Conservation (phyloP, 2,329 filamentous ascomycete species). For the Pyrenochaeta sp. region DNA sequence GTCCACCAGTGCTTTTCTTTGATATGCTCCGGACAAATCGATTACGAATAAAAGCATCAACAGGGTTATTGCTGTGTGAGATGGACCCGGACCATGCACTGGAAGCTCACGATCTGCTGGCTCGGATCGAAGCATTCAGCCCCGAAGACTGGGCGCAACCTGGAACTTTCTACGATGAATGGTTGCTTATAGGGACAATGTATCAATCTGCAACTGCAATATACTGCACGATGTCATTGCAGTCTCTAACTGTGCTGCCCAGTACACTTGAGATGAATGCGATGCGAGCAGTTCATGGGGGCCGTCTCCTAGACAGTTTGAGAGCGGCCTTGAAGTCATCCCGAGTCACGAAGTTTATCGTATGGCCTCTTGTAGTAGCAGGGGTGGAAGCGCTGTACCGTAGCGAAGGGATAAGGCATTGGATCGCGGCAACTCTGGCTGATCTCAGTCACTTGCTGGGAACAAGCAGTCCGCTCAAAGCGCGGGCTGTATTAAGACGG, state of each 20-base stretch:
- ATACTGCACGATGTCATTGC: constrained; percentile 39
- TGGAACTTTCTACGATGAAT: constrained; percentile 26
- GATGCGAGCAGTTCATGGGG: constrained; percentile 23
- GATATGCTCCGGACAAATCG: constrained; percentile 35
- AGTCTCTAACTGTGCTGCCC: constrained; percentile 30
- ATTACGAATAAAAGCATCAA: constrained; percentile 24
- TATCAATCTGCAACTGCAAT: constrained; percentile 35
- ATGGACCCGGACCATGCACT: constrained; percentile 14
- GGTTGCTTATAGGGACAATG: constrained; percentile 32
- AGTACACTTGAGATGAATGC: constrained; percentile 20
- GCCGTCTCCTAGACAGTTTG: constrained; percentile 17
- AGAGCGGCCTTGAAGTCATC: constrained; percentile 9
- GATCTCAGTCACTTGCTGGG: constrained; percentile 29
- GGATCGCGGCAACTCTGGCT: constrained; percentile 28
- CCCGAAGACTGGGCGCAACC: constrained; percentile 40
- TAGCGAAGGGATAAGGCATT: constrained; percentile 19
- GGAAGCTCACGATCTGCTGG: constrained; percentile 29
- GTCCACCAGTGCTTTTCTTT: constrained; percentile 33
- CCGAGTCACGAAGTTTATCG: constrained; percentile 23
- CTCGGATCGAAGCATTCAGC: constrained; percentile 29
- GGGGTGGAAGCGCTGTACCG: constrained; percentile 36
- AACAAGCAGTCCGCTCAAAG: constrained; percentile 31
- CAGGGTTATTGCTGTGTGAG: constrained; percentile 11
- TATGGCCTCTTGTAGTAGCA: constrained; percentile 37
- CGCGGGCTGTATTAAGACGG: constrained; percentile 25